phyloP scores from a whole-genome alignment of 1,284 basidiomycete species.

The Ceratorhiza oryzae-sativae region DNA sequence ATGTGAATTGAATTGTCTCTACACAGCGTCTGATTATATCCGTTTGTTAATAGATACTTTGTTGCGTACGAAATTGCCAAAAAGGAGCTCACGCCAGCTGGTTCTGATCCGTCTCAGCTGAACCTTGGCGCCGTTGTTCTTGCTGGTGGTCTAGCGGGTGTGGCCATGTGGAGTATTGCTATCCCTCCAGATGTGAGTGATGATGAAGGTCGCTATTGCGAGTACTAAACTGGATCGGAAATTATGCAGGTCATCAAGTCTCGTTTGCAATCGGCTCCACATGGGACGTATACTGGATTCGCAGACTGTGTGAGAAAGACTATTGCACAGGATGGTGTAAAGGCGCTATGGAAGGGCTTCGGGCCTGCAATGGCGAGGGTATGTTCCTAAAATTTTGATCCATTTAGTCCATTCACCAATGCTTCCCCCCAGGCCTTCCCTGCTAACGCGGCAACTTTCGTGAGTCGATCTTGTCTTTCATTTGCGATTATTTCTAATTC shows the following conservation, averaged over 20 bases:
- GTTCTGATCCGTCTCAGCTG: slow-evolving; percentile 77
- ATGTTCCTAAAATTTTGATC: slow-evolving; percentile 49
- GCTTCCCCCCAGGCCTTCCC: slow-evolving; percentile 73
- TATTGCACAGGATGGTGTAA: slow-evolving; percentile 88
- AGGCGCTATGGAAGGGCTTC: slow-evolving; percentile 95
- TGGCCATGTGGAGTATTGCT: slow-evolving; percentile 97
- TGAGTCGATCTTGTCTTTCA: slow-evolving; percentile 56
- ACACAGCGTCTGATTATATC: not conserved
- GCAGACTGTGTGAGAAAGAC: slow-evolving; percentile 93
- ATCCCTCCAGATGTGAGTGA: slow-evolving; percentile 89
- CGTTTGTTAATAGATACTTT: slow-evolving; percentile 76
- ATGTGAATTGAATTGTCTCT: not conserved
- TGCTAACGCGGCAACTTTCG: slow-evolving; percentile 95
- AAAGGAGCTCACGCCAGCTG: slow-evolving; percentile 79
- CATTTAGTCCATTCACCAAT: not conserved
- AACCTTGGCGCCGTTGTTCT: slow-evolving; percentile 89
- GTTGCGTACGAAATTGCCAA: slow-evolving; percentile 96
- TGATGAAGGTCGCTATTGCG: not conserved
- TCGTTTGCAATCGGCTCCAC: slow-evolving; percentile 94
- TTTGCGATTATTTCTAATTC: slow-evolving; percentile 28
- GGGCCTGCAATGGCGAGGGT: slow-evolving; percentile 95
- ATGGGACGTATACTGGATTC: slow-evolving; percentile 93
- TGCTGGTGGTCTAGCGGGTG: slow-evolving; percentile 93
- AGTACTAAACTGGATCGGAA: slow-evolving; percentile 1
- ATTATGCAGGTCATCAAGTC: slow-evolving; percentile 87